Conservation (phyloP, 495 filamentous ascomycete species). For the Podospora bellae-mahoneyi region DNA sequence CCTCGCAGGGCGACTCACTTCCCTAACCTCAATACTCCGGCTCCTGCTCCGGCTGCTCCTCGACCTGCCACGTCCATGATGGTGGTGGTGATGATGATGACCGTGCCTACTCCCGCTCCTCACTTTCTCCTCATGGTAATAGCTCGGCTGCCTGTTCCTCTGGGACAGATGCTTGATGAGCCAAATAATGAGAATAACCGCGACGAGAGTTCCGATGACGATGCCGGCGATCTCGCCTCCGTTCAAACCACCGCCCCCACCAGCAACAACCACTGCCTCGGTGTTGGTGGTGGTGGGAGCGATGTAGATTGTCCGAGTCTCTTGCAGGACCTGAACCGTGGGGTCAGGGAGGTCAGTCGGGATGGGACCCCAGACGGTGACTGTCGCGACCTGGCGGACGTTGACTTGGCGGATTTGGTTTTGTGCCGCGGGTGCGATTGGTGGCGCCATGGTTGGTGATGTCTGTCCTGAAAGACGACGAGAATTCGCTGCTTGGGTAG, state of each 20-base stretch:
- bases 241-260: not conserved
- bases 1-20: not conserved
- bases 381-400: not conserved
- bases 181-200: conserved; percentile 5
- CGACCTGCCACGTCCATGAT: not conserved
- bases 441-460: not conserved
- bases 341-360: not conserved
- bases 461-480: not conserved
- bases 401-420: not conserved
- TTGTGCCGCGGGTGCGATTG: not conserved
- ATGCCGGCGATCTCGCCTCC: conserved; percentile 10
- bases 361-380: not conserved
- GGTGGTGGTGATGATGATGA: conserved; percentile 1
- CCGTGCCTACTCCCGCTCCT: conserved; percentile 2
- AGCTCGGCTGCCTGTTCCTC: conserved; percentile 4
- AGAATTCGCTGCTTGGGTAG: not conserved
- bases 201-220: conserved; percentile 4
- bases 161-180: conserved; percentile 4
- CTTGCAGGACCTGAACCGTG: not conserved
- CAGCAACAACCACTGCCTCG: not conserved
- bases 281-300: not conserved
- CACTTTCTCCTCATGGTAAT: conserved; percentile 9
- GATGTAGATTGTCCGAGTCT: not conserved
- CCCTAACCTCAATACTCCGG: conserved; percentile 5
- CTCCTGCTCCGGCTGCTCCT: conserved; percentile 4